Evolutionary conservation across 2,329 filamentous ascomycete species (phyloP).

Genomic region (Monilinia vaccinii-corymbosi): DNA sequence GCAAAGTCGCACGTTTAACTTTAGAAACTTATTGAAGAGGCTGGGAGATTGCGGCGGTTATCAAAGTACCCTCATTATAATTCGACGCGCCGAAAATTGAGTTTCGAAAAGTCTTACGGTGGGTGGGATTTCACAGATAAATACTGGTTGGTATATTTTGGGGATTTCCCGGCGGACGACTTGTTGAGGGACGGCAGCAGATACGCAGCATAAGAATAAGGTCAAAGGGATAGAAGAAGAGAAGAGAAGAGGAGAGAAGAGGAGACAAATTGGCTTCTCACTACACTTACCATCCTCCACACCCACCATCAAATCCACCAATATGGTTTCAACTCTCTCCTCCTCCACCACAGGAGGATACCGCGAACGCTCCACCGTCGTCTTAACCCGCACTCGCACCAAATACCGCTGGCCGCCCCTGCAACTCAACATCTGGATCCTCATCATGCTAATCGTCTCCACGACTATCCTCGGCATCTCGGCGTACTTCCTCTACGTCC

Average conservation of each 20-base stretch:
- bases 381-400: slow-evolving; percentile 19
- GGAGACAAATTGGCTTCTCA: no score
- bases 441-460: slow-evolving; percentile 53
- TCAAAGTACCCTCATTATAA: no score
- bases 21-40: no score
- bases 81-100: background rate
- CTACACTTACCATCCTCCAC: background rate
- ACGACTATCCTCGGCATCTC: slow-evolving; percentile 53
- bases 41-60: no score
- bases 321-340: slow-evolving; percentile 24
- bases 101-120: background rate
- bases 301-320: background rate
- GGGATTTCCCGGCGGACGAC: no score
- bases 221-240: no score
- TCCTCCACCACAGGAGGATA: slow-evolving; percentile 24
- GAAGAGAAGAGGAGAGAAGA: no score
- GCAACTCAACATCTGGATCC: slow-evolving; percentile 58
- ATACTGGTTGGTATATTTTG: no score
- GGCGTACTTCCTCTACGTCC: slow-evolving; percentile 48
- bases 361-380: slow-evolving; percentile 12
- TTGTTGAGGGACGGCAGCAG: no score
- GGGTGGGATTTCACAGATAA: no score
- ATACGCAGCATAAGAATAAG: no score
- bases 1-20: background rate
- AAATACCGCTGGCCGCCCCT: slow-evolving; percentile 60